Conservation (phyloP, 1,284 basidiomycete genomes). For the Leccinum subspadiceum region DNA sequence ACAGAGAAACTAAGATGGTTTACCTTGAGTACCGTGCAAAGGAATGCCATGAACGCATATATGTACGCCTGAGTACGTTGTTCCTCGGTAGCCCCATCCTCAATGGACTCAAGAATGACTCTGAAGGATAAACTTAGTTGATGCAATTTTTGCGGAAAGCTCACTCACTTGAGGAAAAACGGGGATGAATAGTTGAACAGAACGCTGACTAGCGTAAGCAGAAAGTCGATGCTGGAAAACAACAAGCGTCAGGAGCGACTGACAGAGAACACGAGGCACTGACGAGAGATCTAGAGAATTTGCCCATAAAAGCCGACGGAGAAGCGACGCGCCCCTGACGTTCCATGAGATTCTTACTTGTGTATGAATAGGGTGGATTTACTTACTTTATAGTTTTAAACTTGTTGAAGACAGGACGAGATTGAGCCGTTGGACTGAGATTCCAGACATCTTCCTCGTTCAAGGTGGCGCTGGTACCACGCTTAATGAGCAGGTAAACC, state of each 20-base stretch:
- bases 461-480: conserved; percentile 50
- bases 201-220: conserved; percentile 56
- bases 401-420: conserved; percentile 50
- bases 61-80: conserved; percentile 56
- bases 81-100: conserved; percentile 32
- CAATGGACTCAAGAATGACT: conserved; percentile 37
- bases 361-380: conserved; percentile 17
- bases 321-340: conserved; percentile 49
- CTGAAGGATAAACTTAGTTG: conserved; percentile 14
- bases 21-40: conserved; percentile 49
- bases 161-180: conserved; percentile 43
- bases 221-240: conserved; percentile 54
- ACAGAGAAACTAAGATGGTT: not conserved
- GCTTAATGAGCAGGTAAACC: conserved; percentile 55
- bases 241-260: not conserved
- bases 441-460: conserved; percentile 59
- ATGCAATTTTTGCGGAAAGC: not conserved
- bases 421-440: conserved; percentile 54
- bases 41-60: conserved; percentile 58
- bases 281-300: conserved; percentile 73
- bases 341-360: not conserved
- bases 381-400: conserved; percentile 39
- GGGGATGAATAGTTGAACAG: conserved; percentile 56
- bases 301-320: conserved; percentile 61
- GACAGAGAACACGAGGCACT: conserved; percentile 12